phyloP scores from a whole-genome alignment of 371 early-diverging fungal species.

The Rhizopus delemar region DNA sequence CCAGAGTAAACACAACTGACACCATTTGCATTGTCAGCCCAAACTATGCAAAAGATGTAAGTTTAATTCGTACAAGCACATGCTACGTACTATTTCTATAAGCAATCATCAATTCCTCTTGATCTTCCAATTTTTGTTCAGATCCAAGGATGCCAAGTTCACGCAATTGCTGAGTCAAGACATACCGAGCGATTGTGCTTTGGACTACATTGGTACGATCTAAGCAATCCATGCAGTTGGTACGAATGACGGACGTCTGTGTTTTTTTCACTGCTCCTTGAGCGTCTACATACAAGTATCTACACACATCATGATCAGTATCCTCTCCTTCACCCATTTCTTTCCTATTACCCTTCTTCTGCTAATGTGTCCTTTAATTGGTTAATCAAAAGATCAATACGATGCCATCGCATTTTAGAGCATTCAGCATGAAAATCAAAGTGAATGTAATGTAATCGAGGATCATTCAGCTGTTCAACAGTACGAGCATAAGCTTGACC shows the following conservation, averaged over 20 bases:
- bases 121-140: slow-evolving; percentile 62
- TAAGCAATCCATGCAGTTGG: slow-evolving; percentile 99
- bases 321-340: slow-evolving; percentile 35
- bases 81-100: slow-evolving; percentile 47
- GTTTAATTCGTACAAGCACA: too few relatives aligned
- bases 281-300: slow-evolving; percentile 21
- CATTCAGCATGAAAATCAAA: slow-evolving; percentile 98
- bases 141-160: slow-evolving; percentile 61
- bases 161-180: slow-evolving; percentile 68
- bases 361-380: slow-evolving; percentile 65
- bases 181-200: slow-evolving; percentile 77
- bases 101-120: slow-evolving; percentile 37
- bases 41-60: slow-evolving; percentile 57
- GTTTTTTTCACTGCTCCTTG: slow-evolving; percentile 31
- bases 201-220: slow-evolving; percentile 99
- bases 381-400: slow-evolving; percentile 76
- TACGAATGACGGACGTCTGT: slow-evolving; percentile 89
- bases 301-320: slow-evolving; percentile 29
- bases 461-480: slow-evolving; percentile 62
- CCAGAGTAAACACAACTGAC: slow-evolving; percentile 96
- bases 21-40: slow-evolving; percentile 99
- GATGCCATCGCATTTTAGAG: slow-evolving; percentile 85
- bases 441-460: slow-evolving; percentile 73
- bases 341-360: slow-evolving; percentile 59
- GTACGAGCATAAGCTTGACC: slow-evolving; percentile 78